Evolutionary conservation across 306 rosid species (phyloP), one percentile per base, ranked within the genome.

Genomic region (Amphicarpaea edgeworthii): DNA sequence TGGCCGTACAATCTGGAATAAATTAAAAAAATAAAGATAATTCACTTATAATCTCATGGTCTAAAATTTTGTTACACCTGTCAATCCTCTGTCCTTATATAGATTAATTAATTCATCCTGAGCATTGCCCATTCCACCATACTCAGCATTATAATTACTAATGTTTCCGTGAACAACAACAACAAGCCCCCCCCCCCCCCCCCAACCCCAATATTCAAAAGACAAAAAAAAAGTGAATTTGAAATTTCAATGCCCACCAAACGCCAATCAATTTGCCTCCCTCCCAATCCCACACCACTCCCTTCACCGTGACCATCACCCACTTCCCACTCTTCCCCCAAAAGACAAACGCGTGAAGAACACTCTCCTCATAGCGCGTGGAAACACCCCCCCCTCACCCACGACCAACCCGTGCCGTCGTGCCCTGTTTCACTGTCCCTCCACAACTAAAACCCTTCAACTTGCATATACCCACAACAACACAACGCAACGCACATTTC

Each of bases 361-460:
- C 81, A 81, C 85, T 62, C 78, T 50, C 70, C 5, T 0, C 16
- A 9, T 0, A 24, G 74, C 64, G 85, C 82, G 82, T 82, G 82
- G 1, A 2, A 0, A 10, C 0, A 6, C n/a, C 4, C 3, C 7
- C 7, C 45, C 5, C 45, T 5, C 41, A 19, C 41, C 45, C 62
- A 69, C 45, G 69, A 69, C 60, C 58, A n/a, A 74, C 8, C 40
- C 26, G 66, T 50, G 53, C 77, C 70, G 75, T 66, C 79, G 75
- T 73, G 79, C 17, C 46, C 32, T 63, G 72, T 80, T 73, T 65
- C 63, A 45, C 79, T 51, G 72, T 80, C 80, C 72, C 63, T 55
- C 79, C 46, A 64, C 66, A 54, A 53, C 58, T 21, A 40, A n/a
- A 72, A 57, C 23, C 59, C 16, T 19, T 20, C 53, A 66, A 66